Conservation (phyloP, 139 green algal genomes). For the Chlamydomonas asymmetrica region DNA sequence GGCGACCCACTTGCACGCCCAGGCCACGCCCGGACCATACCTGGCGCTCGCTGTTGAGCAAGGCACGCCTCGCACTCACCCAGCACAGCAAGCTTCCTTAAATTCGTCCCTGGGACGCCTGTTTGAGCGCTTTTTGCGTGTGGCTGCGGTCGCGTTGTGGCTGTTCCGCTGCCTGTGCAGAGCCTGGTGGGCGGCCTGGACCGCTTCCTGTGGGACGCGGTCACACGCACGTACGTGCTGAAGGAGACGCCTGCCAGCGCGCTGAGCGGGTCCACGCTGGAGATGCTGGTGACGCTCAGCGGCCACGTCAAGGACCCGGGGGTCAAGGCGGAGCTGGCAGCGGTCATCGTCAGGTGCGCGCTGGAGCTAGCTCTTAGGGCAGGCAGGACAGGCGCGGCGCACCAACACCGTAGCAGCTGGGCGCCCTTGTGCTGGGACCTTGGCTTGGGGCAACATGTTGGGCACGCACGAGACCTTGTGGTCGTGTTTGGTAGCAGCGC, state of each 20-base stretch:
- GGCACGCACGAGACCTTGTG: constrained; percentile 6
- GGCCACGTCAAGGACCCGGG: constrained; percentile 11
- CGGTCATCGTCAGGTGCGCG: no score
- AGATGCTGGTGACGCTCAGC: not conserved
- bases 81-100: no score
- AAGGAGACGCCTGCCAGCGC: no score
- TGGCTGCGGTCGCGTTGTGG: not conserved
- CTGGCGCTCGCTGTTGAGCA: no score
- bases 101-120: no score
- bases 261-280: not conserved
- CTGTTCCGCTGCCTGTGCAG: not conserved
- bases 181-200: no score
- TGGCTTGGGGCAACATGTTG: constrained; percentile 16
- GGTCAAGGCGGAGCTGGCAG: constrained; percentile 15
- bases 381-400: constrained; percentile 9
- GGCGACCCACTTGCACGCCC: no score
- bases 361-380: constrained; percentile 14
- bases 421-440: constrained; percentile 20
- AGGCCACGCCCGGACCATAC: no score
- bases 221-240: no score
- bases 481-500: constrained; percentile 17
- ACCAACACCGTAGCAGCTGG: not conserved
- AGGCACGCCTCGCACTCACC: no score
- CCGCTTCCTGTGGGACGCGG: no score
- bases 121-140: no score